phyloP scores from a whole-genome alignment of 1,284 basidiomycete genomes.

The Ganoderma leucocontextum region DNA sequence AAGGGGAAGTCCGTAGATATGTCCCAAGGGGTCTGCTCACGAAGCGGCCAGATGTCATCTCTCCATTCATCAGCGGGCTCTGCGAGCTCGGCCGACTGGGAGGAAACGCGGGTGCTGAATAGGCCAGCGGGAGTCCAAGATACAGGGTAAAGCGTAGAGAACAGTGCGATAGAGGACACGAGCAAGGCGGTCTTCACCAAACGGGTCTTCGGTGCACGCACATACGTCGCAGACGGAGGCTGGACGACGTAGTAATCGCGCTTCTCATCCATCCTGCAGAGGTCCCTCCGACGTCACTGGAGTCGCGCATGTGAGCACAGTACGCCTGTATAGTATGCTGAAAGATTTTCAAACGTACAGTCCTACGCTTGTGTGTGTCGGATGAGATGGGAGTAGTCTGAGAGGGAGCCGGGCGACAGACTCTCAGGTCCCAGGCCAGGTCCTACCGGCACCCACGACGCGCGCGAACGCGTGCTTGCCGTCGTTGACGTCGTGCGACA shows the following conservation, averaged over 20 bases:
- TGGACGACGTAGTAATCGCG: neutral
- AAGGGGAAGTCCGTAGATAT: constrained; percentile 81
- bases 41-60: constrained; percentile 72
- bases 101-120: constrained; percentile 8
- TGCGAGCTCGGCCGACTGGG: neutral
- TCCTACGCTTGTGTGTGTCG: neutral
- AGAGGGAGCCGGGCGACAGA: neutral
- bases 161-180: constrained; percentile 24
- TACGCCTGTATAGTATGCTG: neutral
- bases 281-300: neutral
- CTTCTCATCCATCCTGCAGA: constrained; percentile 17
- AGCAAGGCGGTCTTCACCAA: constrained; percentile 29
- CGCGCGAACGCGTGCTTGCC: constrained; percentile 1
- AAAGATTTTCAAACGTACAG: neutral
- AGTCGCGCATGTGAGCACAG: neutral
- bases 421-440: neutral
- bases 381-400: neutral
- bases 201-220: constrained; percentile 19
- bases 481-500: neutral
- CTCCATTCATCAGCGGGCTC: constrained; percentile 53
- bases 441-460: neutral
- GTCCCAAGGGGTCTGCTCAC: constrained; percentile 72
- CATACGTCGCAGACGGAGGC: neutral
- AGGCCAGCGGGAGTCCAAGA: constrained; percentile 22
- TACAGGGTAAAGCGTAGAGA: constrained; percentile 31